Evolutionary conservation across 2,329 filamentous ascomycete species (phyloP).

Genomic region (Colletotrichum sublineola): DNA sequence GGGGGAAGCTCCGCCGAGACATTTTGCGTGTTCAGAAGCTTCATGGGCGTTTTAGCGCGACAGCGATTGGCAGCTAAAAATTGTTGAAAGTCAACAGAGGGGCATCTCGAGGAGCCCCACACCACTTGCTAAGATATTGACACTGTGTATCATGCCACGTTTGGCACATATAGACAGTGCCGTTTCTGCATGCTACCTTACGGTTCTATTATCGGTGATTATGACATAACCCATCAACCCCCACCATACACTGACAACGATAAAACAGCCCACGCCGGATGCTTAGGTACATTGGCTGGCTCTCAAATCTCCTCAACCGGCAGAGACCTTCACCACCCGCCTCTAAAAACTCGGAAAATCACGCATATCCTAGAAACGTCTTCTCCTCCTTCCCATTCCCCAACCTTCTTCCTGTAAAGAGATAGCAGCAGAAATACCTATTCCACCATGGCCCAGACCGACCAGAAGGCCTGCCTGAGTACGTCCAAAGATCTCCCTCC

Average conservation of each 20-base stretch:
- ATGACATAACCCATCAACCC: slow-evolving; percentile 38
- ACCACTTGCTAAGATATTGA: not conserved
- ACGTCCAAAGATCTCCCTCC: slow-evolving; percentile 57
- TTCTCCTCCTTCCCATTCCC: slow-evolving; percentile 6
- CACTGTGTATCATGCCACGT: slow-evolving; percentile 8
- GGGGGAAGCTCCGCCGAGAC: slow-evolving; percentile 36
- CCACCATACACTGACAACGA: slow-evolving; percentile 40
- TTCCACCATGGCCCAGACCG: slow-evolving; percentile 64
- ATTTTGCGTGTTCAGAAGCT: slow-evolving; percentile 25
- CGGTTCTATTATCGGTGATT: slow-evolving; percentile 39
- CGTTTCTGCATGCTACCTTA: not conserved
- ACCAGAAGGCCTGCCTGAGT: slow-evolving; percentile 74
- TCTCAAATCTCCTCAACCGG: slow-evolving; percentile 42
- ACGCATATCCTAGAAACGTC: slow-evolving; percentile 46
- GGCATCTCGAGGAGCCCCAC: slow-evolving; percentile 36
- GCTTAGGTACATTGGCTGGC: slow-evolving; percentile 39
- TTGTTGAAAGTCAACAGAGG: slow-evolving; percentile 45
- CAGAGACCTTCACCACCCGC: slow-evolving; percentile 46
- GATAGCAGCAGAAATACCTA: slow-evolving; percentile 24
- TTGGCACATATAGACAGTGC: slow-evolving; percentile 8
- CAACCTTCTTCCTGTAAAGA: slow-evolving; percentile 27
- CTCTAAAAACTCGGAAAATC: slow-evolving; percentile 47
- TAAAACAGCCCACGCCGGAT: slow-evolving; percentile 33
- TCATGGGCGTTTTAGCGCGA: slow-evolving; percentile 36
- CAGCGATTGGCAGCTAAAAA: slow-evolving; percentile 43